phyloP scores from a whole-genome alignment of 108 stramenopile species.

The Phaeodactylum tricornutum region DNA sequence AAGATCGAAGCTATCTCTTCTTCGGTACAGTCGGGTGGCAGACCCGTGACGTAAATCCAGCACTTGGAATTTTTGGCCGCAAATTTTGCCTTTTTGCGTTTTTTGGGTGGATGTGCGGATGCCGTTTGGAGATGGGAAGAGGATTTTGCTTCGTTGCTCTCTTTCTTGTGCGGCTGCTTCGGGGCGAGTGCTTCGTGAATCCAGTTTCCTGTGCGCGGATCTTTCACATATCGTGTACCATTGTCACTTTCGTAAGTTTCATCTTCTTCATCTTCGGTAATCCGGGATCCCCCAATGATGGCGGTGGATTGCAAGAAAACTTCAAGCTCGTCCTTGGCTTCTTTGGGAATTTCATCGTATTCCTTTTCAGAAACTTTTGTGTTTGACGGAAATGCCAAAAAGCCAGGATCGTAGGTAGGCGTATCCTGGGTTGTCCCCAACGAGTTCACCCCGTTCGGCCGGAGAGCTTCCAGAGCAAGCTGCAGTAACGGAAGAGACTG shows the following conservation, averaged over 20 bases:
- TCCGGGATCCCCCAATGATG: background rate
- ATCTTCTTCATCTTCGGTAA: constrained; percentile 43
- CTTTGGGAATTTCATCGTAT: constrained; percentile 10
- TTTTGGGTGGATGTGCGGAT: constrained; percentile 26
- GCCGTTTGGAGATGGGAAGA: background rate
- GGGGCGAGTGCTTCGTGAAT: constrained; percentile 55
- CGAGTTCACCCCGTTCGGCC: background rate
- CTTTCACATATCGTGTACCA: constrained; percentile 65
- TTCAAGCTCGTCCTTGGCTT: constrained; percentile 47
- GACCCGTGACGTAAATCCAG: constrained; percentile 82
- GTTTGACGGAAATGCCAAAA: too few relatives aligned
- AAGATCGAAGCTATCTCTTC: constrained; percentile 73
- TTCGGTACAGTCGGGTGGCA: constrained; percentile 73
- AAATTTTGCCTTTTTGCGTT: constrained; percentile 77
- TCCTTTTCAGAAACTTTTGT: constrained; percentile 2
- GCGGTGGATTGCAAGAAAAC: constrained; percentile 48
- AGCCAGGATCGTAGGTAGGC: background rate
- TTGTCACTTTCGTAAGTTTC: constrained; percentile 76
- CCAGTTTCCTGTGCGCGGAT: constrained; percentile 48
- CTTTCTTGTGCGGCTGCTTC: constrained; percentile 5
- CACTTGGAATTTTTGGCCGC: constrained; percentile 66
- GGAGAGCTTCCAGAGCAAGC: constrained; percentile 43
- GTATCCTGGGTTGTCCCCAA: background rate
- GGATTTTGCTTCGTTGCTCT: constrained; percentile 7
- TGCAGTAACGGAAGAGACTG: constrained; percentile 24